A percentile compares a stretch with the other conserved stretches of the same genome.
phyloP scores from a whole-genome alignment of 495 filamentous ascomycete species.

The Talaromyces borbonicus region DNA sequence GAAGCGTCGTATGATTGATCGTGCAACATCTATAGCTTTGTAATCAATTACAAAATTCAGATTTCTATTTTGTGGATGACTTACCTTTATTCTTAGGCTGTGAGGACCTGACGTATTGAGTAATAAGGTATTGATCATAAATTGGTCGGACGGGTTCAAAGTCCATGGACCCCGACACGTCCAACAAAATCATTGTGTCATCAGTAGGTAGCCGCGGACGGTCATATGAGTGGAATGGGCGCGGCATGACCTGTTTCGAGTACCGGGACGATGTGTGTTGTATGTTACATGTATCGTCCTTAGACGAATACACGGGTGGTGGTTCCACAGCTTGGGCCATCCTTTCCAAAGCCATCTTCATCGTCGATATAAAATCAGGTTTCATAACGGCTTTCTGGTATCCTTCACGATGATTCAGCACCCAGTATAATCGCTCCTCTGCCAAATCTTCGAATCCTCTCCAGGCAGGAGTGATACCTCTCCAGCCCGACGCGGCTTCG shows the following conservation, averaged over 20 bases:
- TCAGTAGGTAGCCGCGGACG: constrained; percentile 24
- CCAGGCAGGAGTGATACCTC: constrained; percentile 39
- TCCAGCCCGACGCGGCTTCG: constrained; percentile 33
- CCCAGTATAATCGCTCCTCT: constrained; percentile 41
- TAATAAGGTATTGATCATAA: constrained; percentile 35
- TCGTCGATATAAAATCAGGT: constrained; percentile 31
- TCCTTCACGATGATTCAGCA: constrained; percentile 33
- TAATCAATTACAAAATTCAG: background rate
- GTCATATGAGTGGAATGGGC: constrained; percentile 26
- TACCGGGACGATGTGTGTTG: constrained; percentile 31
- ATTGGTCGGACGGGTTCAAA: constrained; percentile 30
- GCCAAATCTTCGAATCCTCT: constrained; percentile 38
- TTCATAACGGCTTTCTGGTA: constrained; percentile 22
- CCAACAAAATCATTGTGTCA: constrained; percentile 38
- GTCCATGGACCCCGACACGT: constrained; percentile 38
- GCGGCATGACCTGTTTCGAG: constrained; percentile 34
- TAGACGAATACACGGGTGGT: constrained; percentile 26
- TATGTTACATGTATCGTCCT: constrained; percentile 29
- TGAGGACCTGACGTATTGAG: constrained; percentile 20
- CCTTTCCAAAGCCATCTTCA: constrained; percentile 29
- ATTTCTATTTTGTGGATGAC: background rate
- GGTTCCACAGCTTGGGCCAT: constrained; percentile 33
- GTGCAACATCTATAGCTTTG: constrained; percentile 26
- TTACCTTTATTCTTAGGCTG: constrained; percentile 40
- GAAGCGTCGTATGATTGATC: constrained; percentile 34